Base-by-base conservation (phyloP, 1,284 basidiomycete species). In the Neonothopanus nambi region DNA sequence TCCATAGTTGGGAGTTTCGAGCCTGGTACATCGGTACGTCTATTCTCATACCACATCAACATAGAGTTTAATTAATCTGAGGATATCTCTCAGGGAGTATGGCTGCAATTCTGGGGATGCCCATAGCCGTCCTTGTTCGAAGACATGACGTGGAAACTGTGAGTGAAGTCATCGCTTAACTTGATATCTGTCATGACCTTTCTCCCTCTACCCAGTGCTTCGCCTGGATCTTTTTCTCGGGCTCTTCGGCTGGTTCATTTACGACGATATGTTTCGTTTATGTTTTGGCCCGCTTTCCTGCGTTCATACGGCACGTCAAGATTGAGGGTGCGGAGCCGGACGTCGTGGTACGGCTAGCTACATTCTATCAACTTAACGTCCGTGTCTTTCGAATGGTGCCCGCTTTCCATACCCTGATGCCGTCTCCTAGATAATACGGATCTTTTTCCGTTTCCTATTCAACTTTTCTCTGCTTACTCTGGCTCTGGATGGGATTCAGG, bases 341-440 rank as follows among this genome's bases (percentile, higher is more conserved):
- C 43, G 84, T 90, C 5, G 84, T 91, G 45, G 76, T 87, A 15
- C 74, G 88, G 47, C 74, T 91, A 0, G 72, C 81, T 18, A 87
- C 80, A 2, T 90, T 89, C 63, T 88, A 85, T 64, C 79, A 86
- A 52, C 70, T 90, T n/a, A 90, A 91, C 61, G 88, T 89, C 52
- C 57, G 87, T 68, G 2, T 36, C 30, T 48, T 57, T 46, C 5
- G 2, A 2, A 24, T 26, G 3, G 41, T n/a, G n/a, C 6, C 37
- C 47, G 39, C 48, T 48, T 51, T 12, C 20, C 9, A 46, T 26
- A 11, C 28, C 42, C 8, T 36, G 5, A 17, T 24, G 26, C 21
- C 33, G 9, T 53, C 12, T 24, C 24, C 35, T 59, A 89, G 85
- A 71, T 79, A 54, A 76, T 78, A 45, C 79, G 87, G 21, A 80